A percentile compares a stretch with the other conserved stretches of the same genome.
These are phyloP conservation scores for Eucalyptus globulus DNA, from an alignment of 345 rosid genomes.

Conservation along the genomic window DNA sequence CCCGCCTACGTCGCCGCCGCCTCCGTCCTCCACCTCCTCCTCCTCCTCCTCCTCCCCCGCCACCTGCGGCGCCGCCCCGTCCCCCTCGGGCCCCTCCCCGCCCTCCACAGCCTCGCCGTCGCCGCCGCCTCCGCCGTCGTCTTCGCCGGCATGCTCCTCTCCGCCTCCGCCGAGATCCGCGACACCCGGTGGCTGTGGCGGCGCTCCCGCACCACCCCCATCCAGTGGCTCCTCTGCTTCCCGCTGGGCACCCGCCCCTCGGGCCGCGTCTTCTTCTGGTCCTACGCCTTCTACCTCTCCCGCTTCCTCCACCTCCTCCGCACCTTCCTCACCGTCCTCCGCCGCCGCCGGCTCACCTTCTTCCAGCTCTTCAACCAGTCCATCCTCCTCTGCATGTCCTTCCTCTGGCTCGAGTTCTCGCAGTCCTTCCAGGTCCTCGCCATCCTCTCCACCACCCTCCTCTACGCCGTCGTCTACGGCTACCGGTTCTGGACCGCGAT, in stretches of 20 bases:
- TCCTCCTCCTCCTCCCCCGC: constrained; percentile 17
- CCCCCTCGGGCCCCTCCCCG: constrained; percentile 77
- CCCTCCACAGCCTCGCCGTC: constrained; percentile 58
- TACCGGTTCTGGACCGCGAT: constrained; percentile 92
- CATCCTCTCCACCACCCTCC: constrained; percentile 48
- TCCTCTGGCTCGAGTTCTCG: constrained; percentile 87
- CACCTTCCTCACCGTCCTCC: constrained; percentile 49
- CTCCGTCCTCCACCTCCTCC: constrained; percentile 38
- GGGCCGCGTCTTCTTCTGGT: constrained; percentile 98
- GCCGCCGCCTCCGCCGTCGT: constrained; percentile 48
- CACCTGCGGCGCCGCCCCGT: constrained; percentile 6
- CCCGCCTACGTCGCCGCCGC: constrained; percentile 37
- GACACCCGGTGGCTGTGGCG: constrained; percentile 92
- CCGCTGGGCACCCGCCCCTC: constrained; percentile 96
- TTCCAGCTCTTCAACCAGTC: constrained; percentile 70
- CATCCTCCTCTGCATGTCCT: constrained; percentile 54
- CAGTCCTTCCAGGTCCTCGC: constrained; percentile 86
- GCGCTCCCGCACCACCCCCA: constrained; percentile 38
- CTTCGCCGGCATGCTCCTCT: constrained; percentile 66
- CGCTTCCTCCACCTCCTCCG: constrained; percentile 75
- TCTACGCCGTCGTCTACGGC: constrained; percentile 71
- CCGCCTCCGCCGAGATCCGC: constrained; percentile 67
- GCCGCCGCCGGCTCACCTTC: constrained; percentile 30
- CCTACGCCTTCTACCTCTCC: constrained; percentile 76
- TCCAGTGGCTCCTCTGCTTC: constrained; percentile 96